phyloP scores from a whole-genome alignment of 129 eudicot genomes.

The Daucus carota region DH1_v3.0 NC_030388.2:19926001-19926500 shows the following conservation, averaged over 20 bases:
- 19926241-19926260: constrained; percentile 8
- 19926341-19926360: constrained; percentile 66
- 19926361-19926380: constrained; percentile 75
- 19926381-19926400: constrained; percentile 85
- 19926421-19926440: constrained; percentile 72
- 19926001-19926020: not conserved
- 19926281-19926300: constrained; percentile 22
- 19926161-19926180: constrained; percentile 3
- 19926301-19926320: constrained; percentile 22
- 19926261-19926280: constrained; percentile 8
- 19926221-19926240: not conserved
- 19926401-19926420: constrained; percentile 84
- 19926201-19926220: not conserved
- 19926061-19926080: not conserved
- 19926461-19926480: constrained; percentile 82
- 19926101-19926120: not conserved
- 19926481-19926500: constrained; percentile 95
- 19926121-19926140: not conserved
- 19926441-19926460: constrained; percentile 65
- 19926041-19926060: not conserved
- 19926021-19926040: not conserved
- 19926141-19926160: not conserved
- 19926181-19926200: not conserved
- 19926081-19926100: not conserved
- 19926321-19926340: constrained; percentile 37